Percentiles rank a stretch among this genome's conserved stretches.
Conservation (phyloP, 2,329 filamentous ascomycete genomes). For the Metarhizium robertsii region DNA sequence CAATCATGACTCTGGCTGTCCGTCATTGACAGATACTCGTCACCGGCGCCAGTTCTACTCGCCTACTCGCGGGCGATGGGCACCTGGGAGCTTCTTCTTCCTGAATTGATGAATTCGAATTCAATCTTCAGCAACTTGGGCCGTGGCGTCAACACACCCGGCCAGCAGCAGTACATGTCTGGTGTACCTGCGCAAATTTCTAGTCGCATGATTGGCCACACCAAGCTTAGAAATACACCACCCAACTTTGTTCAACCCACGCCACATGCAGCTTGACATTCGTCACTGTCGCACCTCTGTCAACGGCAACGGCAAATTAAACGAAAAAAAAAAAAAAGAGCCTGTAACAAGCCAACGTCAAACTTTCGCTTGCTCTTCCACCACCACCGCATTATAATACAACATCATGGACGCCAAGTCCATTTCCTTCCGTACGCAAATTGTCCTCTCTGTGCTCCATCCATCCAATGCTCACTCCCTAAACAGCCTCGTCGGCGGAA, state of each 20-base stretch:
- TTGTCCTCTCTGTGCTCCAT: neutral
- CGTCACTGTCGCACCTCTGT: too few relatives aligned
- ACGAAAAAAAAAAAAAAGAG: too few relatives aligned
- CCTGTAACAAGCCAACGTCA: neutral
- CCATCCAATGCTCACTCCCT: neutral
- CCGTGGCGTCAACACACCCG: too few relatives aligned
- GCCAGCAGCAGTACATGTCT: neutral
- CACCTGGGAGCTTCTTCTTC: too few relatives aligned
- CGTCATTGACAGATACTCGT: too few relatives aligned
- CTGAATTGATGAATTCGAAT: too few relatives aligned
- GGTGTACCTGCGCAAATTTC: neutral
- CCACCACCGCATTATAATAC: slow-evolving; percentile 1
- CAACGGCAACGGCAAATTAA: too few relatives aligned
- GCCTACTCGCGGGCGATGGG: too few relatives aligned
- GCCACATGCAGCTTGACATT: neutral
- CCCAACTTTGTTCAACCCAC: neutral
- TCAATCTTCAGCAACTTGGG: too few relatives aligned
- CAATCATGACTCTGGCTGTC: too few relatives aligned
- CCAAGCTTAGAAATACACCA: neutral
- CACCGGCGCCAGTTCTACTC: too few relatives aligned
- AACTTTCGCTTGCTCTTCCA: neutral
- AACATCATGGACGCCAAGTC: slow-evolving; percentile 24
- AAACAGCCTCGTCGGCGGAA: slow-evolving; percentile 3
- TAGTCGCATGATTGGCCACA: neutral
- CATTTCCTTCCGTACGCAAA: slow-evolving; percentile 17